Conservation (phyloP, 129 eudicot genomes). For the Centaurea solstitialis region DNA sequence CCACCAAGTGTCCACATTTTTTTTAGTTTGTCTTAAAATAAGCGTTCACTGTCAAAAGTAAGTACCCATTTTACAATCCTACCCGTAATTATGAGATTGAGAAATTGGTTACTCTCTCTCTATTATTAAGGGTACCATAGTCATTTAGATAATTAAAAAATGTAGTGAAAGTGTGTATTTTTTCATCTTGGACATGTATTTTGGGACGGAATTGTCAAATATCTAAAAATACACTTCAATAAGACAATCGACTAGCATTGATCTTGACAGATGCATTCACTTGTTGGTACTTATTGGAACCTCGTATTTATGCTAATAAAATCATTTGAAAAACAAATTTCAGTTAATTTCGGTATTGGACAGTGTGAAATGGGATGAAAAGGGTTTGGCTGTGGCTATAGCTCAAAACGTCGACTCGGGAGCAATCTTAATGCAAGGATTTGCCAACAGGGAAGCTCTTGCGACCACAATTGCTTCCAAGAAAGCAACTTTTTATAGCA, state of each 20-base stretch:
- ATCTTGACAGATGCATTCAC: conserved; percentile 1
- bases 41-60: background rate
- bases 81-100: background rate
- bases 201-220: background rate
- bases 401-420: conserved; percentile 97
- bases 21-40: background rate
- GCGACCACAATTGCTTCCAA: conserved; percentile 69
- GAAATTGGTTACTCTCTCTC: background rate
- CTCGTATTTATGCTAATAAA: conserved; percentile 15
- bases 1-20: background rate
- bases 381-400: conserved; percentile 97
- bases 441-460: conserved; percentile 79
- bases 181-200: background rate
- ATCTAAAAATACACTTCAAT: background rate
- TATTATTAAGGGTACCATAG: background rate
- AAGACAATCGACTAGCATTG: conserved; percentile 9
- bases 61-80: background rate
- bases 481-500: conserved; percentile 93
- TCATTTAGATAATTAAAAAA: background rate
- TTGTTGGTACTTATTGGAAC: background rate
- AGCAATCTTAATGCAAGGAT: conserved; percentile 89
- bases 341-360: conserved; percentile 75
- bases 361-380: conserved; percentile 97
- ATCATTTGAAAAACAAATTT: conserved; percentile 26
- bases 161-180: background rate